Conservation (phyloP, 2,329 filamentous ascomycete genomes). For the Bimuria novae-zelandiae region DNA sequence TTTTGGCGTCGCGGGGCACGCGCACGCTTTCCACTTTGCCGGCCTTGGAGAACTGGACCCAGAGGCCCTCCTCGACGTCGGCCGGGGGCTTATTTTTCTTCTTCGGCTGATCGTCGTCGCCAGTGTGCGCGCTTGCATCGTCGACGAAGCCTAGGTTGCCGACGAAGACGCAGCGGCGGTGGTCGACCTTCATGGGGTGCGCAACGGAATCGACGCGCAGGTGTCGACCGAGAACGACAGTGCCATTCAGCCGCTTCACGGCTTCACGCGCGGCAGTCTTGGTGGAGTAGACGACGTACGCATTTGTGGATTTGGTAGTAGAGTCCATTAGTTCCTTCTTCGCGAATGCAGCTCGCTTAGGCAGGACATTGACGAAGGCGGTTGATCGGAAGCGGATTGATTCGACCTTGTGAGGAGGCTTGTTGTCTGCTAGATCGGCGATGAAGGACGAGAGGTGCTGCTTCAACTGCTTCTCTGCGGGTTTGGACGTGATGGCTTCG, state of each 20-base stretch:
- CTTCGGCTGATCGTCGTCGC: constrained; percentile 70
- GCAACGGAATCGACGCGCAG: constrained; percentile 89
- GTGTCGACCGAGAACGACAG: constrained; percentile 81
- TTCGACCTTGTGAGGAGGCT: constrained; percentile 72
- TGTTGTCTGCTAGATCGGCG: constrained; percentile 52
- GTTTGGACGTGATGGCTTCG: constrained; percentile 79
- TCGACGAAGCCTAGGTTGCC: constrained; percentile 97
- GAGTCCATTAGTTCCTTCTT: constrained; percentile 88
- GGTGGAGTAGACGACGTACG: constrained; percentile 88
- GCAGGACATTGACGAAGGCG: constrained; percentile 79
- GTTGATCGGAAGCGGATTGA: constrained; percentile 94
- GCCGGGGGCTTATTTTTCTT: constrained; percentile 71
- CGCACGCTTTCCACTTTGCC: constrained; percentile 92
- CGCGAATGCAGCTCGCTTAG: constrained; percentile 93
- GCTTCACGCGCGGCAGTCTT: constrained; percentile 75
- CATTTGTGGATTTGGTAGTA: constrained; percentile 91
- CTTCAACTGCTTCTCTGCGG: constrained; percentile 76
- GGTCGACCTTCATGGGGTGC: constrained; percentile 80
- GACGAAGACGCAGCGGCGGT: constrained; percentile 91
- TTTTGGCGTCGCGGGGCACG: constrained; percentile 85
- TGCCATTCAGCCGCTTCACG: constrained; percentile 79
- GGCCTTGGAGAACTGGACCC: constrained; percentile 76
- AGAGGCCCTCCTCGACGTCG: constrained; percentile 91
- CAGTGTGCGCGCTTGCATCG: constrained; percentile 72
- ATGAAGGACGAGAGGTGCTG: constrained; percentile 80